Evolutionary conservation across 306 rosid genomes (phyloP), one percentile per base, ranked within the genome.

Genomic region (Trifolium dubium): DNA sequence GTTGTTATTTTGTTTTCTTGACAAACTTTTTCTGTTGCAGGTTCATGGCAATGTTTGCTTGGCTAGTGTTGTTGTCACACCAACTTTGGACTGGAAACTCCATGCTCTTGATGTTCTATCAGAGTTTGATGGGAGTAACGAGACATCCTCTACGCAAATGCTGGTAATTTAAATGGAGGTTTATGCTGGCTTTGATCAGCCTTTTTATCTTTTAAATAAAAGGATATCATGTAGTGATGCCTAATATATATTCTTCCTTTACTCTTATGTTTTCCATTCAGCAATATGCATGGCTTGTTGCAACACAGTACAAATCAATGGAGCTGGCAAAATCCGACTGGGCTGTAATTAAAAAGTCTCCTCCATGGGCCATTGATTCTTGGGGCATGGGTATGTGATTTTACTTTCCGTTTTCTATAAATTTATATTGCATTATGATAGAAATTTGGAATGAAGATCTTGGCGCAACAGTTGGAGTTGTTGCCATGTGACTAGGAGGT

Each of bases 271-370:
- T 76, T 77, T 67, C 73, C 73, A 11, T 81, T 75, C 87, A 94
- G 99, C 98, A 90, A 92, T 94, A 86, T 75, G 97, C 96, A 51
- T 94, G 99, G 99, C 99, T 94, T 79, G 81, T 94, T 83, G 99
- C 90, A 77, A 29, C 96, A 59, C 99, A 94, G 67, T 94, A 94
- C 90, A 94, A 94, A 83, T 71, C 99, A 47, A 80, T 77, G 89
- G 99, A 94, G 82, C 79, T 92, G 83, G 79, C 81, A 73, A 94
- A 94, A 83, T 94, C 98, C 54, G 99, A 94, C 88, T 90, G 92
- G 97, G 90, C 85, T 72, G 90, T 75, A 15, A 78, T 94, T 15
- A 90, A 86, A 85, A 94, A 92, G 84, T 92, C 96, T 83, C 98
- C 99, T 72, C 90, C 93, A 14, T 94, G 98, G 96, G 78, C 98